phyloP scores from a whole-genome alignment of 345 rosid genomes.

The Brassica incana region DNA sequence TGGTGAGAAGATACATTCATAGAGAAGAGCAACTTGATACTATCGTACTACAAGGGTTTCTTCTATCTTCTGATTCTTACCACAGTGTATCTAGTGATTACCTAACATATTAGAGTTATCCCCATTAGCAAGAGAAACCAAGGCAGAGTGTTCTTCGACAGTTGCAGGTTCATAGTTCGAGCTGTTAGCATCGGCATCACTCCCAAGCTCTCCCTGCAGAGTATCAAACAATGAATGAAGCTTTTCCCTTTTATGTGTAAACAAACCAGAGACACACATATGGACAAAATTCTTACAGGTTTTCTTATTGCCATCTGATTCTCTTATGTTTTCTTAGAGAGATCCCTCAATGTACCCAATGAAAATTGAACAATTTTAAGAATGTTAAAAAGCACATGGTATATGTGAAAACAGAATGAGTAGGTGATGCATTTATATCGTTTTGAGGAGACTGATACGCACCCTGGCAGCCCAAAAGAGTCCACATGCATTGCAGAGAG shows the following conservation, averaged over 20 bases:
- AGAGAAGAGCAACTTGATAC: constrained; percentile 12
- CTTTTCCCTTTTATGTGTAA: background rate
- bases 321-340: constrained; percentile 37
- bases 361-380: background rate
- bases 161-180: constrained; percentile 13
- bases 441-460: constrained; percentile 25
- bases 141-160: constrained; percentile 13
- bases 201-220: constrained; percentile 28
- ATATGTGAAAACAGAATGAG: background rate
- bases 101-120: constrained; percentile 26
- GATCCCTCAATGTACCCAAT: constrained; percentile 41
- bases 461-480: constrained; percentile 95
- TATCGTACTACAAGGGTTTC: constrained; percentile 9
- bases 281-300: constrained; percentile 9
- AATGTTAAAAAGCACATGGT: background rate
- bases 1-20: too few relatives aligned
- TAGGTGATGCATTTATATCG: constrained; percentile 21
- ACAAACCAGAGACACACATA: background rate
- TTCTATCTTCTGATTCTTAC: constrained; percentile 21
- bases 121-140: constrained; percentile 26
- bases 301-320: constrained; percentile 12
- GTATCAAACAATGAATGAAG: background rate
- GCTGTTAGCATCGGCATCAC: constrained; percentile 19
- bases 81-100: constrained; percentile 26
- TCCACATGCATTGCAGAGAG: constrained; percentile 36